Evolutionary conservation across 495 filamentous ascomycete genomes (phyloP).

Genomic region (Trypethelium eluteriae): DNA sequence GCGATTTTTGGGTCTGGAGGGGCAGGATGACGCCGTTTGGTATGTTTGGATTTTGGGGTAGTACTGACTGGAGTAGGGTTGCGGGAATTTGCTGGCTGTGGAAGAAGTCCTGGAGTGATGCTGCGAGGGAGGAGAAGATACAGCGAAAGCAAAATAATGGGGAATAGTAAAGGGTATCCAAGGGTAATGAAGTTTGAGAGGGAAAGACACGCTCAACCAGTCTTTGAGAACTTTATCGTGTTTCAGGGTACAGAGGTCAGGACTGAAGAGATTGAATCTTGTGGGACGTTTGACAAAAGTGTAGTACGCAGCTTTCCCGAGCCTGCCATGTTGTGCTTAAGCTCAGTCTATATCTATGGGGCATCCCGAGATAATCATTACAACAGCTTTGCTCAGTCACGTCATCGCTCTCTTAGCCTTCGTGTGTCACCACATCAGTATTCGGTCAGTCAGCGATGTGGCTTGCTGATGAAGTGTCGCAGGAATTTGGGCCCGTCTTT

Average conservation of each 20-base stretch:
- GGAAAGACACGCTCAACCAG: not conserved
- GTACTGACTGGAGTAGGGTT: not conserved
- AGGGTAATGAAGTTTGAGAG: not conserved
- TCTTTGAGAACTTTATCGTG: not conserved
- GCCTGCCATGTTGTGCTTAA: too few species aligned
- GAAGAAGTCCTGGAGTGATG: conserved; percentile 10
- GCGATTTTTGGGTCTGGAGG: conserved; percentile 8
- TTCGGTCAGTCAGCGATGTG: too few species aligned
- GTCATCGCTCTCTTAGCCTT: too few species aligned
- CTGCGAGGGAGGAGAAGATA: not conserved
- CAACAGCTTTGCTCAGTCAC: too few species aligned
- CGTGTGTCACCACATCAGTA: too few species aligned
- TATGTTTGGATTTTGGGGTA: conserved; percentile 9
- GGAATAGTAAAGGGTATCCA: not conserved
- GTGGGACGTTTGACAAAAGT: too few species aligned
- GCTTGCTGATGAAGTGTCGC: too few species aligned
- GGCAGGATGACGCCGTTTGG: conserved; percentile 11
- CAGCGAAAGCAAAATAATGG: not conserved
- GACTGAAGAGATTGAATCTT: too few species aligned
- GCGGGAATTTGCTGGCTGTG: conserved; percentile 8
- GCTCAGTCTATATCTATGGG: too few species aligned
- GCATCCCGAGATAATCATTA: too few species aligned
- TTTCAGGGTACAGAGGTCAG: not conserved
- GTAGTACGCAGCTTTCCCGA: too few species aligned
- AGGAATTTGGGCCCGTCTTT: too few species aligned